These are phyloP conservation scores for Wickerhamiella spandovensis DNA, from an alignment of 805 yeast genomes.

Conservation along the genomic window DNA sequence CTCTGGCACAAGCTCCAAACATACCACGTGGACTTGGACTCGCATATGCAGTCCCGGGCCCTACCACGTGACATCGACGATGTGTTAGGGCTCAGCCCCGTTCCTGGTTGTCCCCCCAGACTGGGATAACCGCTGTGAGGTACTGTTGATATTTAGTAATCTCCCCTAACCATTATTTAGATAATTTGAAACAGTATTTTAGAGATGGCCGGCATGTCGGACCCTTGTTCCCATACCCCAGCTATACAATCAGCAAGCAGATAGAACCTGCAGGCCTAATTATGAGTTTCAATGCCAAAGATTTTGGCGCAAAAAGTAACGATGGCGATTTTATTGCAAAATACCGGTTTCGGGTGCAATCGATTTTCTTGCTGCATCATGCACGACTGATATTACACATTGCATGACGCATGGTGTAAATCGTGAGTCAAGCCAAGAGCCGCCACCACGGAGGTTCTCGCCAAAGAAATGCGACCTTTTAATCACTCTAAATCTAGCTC, in stretches of 20 bases:
- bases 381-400: not conserved
- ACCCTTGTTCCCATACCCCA: not conserved
- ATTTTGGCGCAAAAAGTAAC: too few species aligned
- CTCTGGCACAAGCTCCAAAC: too few species aligned
- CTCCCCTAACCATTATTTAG: not conserved
- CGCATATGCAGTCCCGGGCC: too few species aligned
- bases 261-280: too few species aligned
- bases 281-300: too few species aligned
- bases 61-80: not conserved
- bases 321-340: not conserved
- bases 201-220: too few species aligned
- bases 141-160: not conserved
- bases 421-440: not conserved
- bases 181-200: not conserved
- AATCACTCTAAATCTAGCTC: too few species aligned
- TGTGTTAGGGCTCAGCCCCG: not conserved
- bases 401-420: not conserved
- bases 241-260: not conserved
- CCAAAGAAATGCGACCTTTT: too few species aligned
- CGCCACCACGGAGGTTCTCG: not conserved
- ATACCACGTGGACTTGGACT: too few species aligned
- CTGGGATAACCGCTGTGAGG: not conserved
- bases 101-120: not conserved
- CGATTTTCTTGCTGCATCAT: not conserved
- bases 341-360: not conserved